Conservation (phyloP, 1,284 basidiomycete species). For the Boletellus deceptivus region DNA sequence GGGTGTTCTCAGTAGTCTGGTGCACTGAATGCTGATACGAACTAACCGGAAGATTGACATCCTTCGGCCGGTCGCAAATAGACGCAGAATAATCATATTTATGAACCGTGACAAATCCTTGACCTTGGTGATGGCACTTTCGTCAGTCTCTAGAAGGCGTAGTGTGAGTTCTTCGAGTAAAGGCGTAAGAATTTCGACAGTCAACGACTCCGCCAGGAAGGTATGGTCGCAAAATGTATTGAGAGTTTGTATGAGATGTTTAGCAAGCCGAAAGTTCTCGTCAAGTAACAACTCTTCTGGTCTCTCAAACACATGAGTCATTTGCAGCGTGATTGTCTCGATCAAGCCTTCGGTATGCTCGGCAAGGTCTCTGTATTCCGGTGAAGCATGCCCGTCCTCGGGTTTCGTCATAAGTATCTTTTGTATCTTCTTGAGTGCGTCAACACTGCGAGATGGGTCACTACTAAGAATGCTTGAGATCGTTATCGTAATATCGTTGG, state of each 20-base stretch:
- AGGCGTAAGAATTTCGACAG: conserved; percentile 74
- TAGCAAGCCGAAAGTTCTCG: conserved; percentile 86
- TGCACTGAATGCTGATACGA: conserved; percentile 1
- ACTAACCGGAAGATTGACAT: conserved; percentile 90
- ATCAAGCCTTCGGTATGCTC: conserved; percentile 85
- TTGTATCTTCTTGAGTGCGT: conserved; percentile 90
- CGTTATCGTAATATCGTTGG: conserved; percentile 68
- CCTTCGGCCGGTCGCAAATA: conserved; percentile 88
- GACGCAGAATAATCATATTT: conserved; percentile 94
- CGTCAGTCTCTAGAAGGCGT: conserved; percentile 89
- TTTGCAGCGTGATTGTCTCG: conserved; percentile 84
- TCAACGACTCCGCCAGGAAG: conserved; percentile 77
- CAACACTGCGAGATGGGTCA: conserved; percentile 84
- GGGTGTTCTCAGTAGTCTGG: conserved; percentile 12
- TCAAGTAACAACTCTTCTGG: conserved; percentile 70
- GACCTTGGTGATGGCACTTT: conserved; percentile 69
- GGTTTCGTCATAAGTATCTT: conserved; percentile 74
- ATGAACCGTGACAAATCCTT: conserved; percentile 94
- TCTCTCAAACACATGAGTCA: conserved; percentile 85
- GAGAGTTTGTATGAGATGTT: conserved; percentile 93
- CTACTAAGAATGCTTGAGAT: conserved; percentile 85
- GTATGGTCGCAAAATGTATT: conserved; percentile 89
- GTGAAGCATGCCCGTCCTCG: conserved; percentile 64
- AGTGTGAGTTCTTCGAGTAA: conserved; percentile 86
- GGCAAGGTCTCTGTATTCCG: conserved; percentile 73